Conservation (phyloP, 2,329 filamentous ascomycete species). For the Tolypocladium ovalisporum region DNA sequence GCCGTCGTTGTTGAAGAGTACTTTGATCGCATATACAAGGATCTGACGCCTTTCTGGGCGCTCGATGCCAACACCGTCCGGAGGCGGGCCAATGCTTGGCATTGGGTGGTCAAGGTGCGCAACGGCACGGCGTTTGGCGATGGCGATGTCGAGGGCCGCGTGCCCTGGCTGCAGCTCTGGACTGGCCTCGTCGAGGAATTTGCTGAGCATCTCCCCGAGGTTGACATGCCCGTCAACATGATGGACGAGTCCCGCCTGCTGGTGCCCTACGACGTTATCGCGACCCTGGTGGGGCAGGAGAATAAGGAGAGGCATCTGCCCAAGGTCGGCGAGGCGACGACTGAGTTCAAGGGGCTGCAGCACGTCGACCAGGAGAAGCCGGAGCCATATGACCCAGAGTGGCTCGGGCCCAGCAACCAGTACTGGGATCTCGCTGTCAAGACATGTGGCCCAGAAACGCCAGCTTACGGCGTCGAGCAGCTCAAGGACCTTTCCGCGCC, state of each 20-base stretch:
- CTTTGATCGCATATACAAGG: slow-evolving; percentile 54
- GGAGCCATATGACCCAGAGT: slow-evolving; percentile 33
- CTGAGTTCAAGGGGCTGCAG: slow-evolving; percentile 28
- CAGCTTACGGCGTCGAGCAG: slow-evolving; percentile 26
- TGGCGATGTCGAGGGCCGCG: slow-evolving; percentile 27
- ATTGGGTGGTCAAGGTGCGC: slow-evolving; percentile 36
- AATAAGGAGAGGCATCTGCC: slow-evolving; percentile 29
- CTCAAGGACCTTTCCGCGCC: slow-evolving; percentile 18
- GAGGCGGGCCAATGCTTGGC: slow-evolving; percentile 29
- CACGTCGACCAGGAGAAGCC: slow-evolving; percentile 22
- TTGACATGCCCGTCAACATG: slow-evolving; percentile 56
- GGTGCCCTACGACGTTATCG: slow-evolving; percentile 46
- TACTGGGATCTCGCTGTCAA: slow-evolving; percentile 50
- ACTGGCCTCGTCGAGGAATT: slow-evolving; percentile 39
- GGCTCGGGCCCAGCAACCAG: slow-evolving; percentile 31
- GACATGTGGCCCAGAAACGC: slow-evolving; percentile 45
- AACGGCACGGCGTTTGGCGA: slow-evolving; percentile 27
- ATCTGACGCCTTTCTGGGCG: slow-evolving; percentile 50
- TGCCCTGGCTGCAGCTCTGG: slow-evolving; percentile 37
- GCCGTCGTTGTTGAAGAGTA: slow-evolving; percentile 52
- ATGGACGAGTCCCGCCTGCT: slow-evolving; percentile 54
- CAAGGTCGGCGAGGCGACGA: slow-evolving; percentile 30
- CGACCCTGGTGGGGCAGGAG: slow-evolving; percentile 37
- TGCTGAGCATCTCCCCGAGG: slow-evolving; percentile 44
- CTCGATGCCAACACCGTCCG: slow-evolving; percentile 30